phyloP scores from a whole-genome alignment of 179 eudicot species.

The Patellifolia procumbens region DNA sequence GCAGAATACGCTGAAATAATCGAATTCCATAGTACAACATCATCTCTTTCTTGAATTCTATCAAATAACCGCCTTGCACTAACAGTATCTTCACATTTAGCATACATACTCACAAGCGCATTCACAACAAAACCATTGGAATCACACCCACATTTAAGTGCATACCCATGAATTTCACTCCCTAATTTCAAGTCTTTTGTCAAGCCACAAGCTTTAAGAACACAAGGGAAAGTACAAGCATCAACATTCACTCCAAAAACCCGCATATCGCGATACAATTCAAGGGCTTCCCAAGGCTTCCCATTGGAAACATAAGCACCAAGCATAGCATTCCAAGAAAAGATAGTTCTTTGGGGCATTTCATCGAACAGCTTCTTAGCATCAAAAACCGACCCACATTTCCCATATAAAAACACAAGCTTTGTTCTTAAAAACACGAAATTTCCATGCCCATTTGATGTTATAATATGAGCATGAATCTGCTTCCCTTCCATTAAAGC shows the following conservation, averaged over 20 bases:
- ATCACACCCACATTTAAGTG: conserved; percentile 37
- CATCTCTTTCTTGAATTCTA: conserved; percentile 41
- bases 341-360: conserved; percentile 68
- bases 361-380: conserved; percentile 77
- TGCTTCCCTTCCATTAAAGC: conserved; percentile 55
- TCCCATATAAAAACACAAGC: conserved; percentile 78
- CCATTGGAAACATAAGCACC: conserved; percentile 69
- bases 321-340: conserved; percentile 89
- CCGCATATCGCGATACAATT: conserved; percentile 57
- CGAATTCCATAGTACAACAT: conserved; percentile 64
- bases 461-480: conserved; percentile 66
- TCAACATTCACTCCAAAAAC: conserved; percentile 47
- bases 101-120: conserved; percentile 50
- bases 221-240: conserved; percentile 59
- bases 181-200: conserved; percentile 34
- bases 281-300: conserved; percentile 48
- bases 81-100: conserved; percentile 40
- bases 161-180: conserved; percentile 40
- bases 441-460: conserved; percentile 40
- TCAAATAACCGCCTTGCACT: conserved; percentile 54
- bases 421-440: conserved; percentile 61
- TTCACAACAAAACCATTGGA: conserved; percentile 46
- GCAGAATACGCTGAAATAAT: conserved; percentile 46
- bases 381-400: conserved; percentile 55
- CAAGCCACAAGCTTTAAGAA: conserved; percentile 47